These are phyloP conservation scores for Phyllosticta capitalensis DNA, from an alignment of 2,329 filamentous ascomycete species.

Conservation along the genomic window DNA sequence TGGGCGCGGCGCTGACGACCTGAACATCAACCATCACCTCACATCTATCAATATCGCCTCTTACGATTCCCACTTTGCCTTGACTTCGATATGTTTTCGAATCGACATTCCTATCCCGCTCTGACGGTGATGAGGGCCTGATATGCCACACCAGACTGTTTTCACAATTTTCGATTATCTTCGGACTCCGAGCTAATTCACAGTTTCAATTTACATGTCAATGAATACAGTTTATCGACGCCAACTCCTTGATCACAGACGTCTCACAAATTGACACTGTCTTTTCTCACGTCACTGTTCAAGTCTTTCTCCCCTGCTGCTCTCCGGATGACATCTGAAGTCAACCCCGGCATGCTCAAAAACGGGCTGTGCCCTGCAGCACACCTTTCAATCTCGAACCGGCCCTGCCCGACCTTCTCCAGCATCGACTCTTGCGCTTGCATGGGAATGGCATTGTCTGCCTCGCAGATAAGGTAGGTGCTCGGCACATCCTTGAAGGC, in stretches of 20 bases:
- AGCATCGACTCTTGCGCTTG: conserved; percentile 25
- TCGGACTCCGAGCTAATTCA: not conserved
- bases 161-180: not conserved
- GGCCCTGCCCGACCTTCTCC: conserved; percentile 18
- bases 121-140: too few relatives aligned
- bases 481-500: conserved; percentile 28
- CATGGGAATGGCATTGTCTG: conserved; percentile 26
- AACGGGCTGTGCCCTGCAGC: conserved; percentile 34
- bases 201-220: not conserved
- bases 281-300: not conserved
- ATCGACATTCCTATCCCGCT: too few relatives aligned
- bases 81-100: too few relatives aligned
- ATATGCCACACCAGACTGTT: too few relatives aligned
- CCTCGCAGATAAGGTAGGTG: conserved; percentile 28
- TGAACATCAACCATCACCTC: not conserved
- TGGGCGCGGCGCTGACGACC: not conserved
- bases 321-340: conserved; percentile 8
- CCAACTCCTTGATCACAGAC: not conserved
- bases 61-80: too few relatives aligned
- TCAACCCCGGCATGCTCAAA: conserved; percentile 27
- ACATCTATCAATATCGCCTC: not conserved
- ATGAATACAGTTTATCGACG: too few relatives aligned
- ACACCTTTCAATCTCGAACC: conserved; percentile 19
- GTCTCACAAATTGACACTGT: not conserved
- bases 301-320: not conserved